phyloP scores from a whole-genome alignment of 2,329 filamentous ascomycete species.

The Beauveria sp. region DNA sequence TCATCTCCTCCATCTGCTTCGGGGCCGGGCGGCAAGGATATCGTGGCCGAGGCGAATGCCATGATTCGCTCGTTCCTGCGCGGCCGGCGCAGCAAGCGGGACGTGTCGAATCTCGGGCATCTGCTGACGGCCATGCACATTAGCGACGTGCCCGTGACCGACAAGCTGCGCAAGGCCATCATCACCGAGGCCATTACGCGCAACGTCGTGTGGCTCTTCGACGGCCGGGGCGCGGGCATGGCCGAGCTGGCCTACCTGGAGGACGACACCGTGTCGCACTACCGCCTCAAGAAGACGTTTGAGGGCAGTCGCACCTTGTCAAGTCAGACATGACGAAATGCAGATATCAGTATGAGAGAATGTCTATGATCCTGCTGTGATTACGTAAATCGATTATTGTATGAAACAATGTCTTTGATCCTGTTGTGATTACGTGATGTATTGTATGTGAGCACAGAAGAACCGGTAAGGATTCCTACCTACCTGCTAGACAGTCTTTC shows the following conservation, averaged over 20 bases:
- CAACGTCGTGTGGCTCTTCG: slow-evolving; percentile 45
- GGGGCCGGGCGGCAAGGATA: not conserved
- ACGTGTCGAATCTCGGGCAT: slow-evolving; percentile 40
- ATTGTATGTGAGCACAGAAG: no score
- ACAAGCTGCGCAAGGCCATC: slow-evolving; percentile 31
- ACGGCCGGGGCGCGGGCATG: slow-evolving; percentile 26
- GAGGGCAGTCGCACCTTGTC: slow-evolving; percentile 30
- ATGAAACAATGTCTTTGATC: no score
- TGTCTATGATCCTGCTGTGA: no score
- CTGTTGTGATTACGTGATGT: no score
- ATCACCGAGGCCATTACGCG: slow-evolving; percentile 42
- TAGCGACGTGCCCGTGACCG: slow-evolving; percentile 33
- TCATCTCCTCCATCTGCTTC: slow-evolving; percentile 42
- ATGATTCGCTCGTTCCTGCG: slow-evolving; percentile 30
- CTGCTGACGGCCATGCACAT: slow-evolving; percentile 38
- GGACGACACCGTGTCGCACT: slow-evolving; percentile 30
- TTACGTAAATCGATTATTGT: no score
- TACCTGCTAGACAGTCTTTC: no score
- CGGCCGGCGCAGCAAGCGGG: slow-evolving; percentile 31
- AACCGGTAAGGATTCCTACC: no score
- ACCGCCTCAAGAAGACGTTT: slow-evolving; percentile 41
- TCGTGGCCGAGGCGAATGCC: slow-evolving; percentile 29
- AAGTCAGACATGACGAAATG: no score
- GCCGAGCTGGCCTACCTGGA: slow-evolving; percentile 41
- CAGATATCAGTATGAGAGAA: no score